These are phyloP conservation scores for Ophiocordyceps australis DNA, from an alignment of 2,329 filamentous ascomycete species.

Conservation along the genomic window DNA sequence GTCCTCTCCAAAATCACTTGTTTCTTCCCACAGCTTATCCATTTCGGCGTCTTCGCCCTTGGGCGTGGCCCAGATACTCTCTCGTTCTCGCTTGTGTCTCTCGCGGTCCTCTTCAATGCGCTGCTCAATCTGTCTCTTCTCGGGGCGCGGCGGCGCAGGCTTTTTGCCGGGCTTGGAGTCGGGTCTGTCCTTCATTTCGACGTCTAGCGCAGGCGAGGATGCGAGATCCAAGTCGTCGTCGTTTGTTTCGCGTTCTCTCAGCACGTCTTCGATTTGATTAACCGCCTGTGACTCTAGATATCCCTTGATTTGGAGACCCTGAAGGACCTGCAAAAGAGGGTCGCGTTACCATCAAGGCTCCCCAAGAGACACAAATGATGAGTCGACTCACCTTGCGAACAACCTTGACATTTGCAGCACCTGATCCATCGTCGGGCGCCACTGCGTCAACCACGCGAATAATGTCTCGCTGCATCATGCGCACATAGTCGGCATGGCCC, in stretches of 20 bases:
- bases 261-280: slow-evolving; percentile 61
- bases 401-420: slow-evolving; percentile 86
- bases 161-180: slow-evolving; percentile 16
- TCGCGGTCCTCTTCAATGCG: slow-evolving; percentile 94
- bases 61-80: slow-evolving; percentile 83
- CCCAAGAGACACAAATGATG: not conserved
- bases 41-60: slow-evolving; percentile 48
- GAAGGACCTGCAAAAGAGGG: slow-evolving; percentile 34
- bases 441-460: slow-evolving; percentile 83
- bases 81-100: slow-evolving; percentile 75
- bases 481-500: slow-evolving; percentile 62
- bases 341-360: not conserved
- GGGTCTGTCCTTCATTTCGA: slow-evolving; percentile 20
- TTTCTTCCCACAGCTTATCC: slow-evolving; percentile 70
- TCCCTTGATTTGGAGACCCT: slow-evolving; percentile 48
- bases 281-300: slow-evolving; percentile 63
- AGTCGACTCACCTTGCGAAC: slow-evolving; percentile 50
- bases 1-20: slow-evolving; percentile 73
- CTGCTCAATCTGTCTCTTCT: slow-evolving; percentile 85
- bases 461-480: slow-evolving; percentile 92
- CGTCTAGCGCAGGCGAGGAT: slow-evolving; percentile 29
- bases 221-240: slow-evolving; percentile 34
- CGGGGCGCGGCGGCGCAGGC: slow-evolving; percentile 27
- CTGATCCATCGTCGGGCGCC: slow-evolving; percentile 68
- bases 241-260: slow-evolving; percentile 59